Percentiles rank a stretch among this genome's conserved stretches.
These are phyloP conservation scores for Phytopythium vexans DNA, from an alignment of 352 stramenopile genomes.

Conservation along the genomic window DNA sequence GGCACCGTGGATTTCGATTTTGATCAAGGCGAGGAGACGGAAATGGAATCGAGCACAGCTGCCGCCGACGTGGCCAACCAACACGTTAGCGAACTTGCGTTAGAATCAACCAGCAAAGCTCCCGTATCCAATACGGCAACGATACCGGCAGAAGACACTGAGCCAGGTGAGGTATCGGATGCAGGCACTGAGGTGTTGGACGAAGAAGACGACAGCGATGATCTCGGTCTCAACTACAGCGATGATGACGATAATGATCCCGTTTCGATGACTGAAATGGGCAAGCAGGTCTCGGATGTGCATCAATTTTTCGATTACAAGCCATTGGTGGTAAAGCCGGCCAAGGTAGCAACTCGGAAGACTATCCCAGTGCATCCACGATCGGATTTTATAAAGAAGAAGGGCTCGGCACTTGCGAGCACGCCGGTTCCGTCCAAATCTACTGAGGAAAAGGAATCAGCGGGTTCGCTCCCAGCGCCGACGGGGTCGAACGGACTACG, in stretches of 20 bases:
- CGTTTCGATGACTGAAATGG: constrained; percentile 2
- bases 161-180: constrained; percentile 30
- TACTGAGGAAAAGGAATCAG: constrained; percentile 9
- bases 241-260: constrained; percentile 25
- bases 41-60: neutral
- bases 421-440: constrained; percentile 3
- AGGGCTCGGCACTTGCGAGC: constrained; percentile 4
- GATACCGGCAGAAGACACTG: neutral
- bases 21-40: neutral
- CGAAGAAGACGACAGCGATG: constrained; percentile 20
- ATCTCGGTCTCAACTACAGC: constrained; percentile 36
- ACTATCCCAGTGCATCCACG: constrained; percentile 23
- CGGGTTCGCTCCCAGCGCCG: constrained; percentile 5
- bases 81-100: neutral
- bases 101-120: neutral
- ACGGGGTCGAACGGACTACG: constrained; percentile 39
- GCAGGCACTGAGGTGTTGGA: constrained; percentile 36
- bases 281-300: constrained; percentile 14
- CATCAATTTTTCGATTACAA: constrained; percentile 39
- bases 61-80: neutral
- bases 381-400: constrained; percentile 12
- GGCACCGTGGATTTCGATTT: constrained; percentile 29
- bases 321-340: constrained; percentile 25
- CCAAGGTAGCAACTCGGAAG: constrained; percentile 20
- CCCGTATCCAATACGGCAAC: constrained; percentile 3